phyloP scores from a whole-genome alignment of 2,329 filamentous ascomycete species.

The Cladorrhinum sp. region DNA sequence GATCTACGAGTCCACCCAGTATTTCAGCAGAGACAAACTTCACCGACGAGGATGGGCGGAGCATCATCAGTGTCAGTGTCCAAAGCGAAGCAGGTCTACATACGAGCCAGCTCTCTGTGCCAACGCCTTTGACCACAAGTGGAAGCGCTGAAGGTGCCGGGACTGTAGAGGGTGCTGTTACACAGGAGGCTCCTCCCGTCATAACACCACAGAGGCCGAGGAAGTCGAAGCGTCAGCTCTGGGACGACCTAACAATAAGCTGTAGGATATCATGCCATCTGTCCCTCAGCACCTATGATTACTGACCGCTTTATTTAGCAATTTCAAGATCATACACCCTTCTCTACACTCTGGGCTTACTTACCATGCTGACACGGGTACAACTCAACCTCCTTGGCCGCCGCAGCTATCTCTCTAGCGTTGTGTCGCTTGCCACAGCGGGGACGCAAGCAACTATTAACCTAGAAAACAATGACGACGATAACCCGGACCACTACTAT shows the following conservation, averaged over 20 bases:
- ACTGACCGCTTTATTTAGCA: conserved; percentile 50
- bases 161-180: conserved; percentile 21
- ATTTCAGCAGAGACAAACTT: conserved; percentile 64
- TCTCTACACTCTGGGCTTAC: conserved; percentile 83
- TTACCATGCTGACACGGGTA: conserved; percentile 88
- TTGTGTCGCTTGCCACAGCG: conserved; percentile 83
- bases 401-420: conserved; percentile 91
- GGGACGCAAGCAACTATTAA: conserved; percentile 73
- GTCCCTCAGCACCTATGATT: neutral
- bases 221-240: conserved; percentile 88
- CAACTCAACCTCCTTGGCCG: conserved; percentile 96
- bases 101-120: conserved; percentile 69
- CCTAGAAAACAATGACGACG: conserved; percentile 90
- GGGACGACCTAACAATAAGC: conserved; percentile 96
- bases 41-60: conserved; percentile 79
- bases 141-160: conserved; percentile 25
- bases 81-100: conserved; percentile 82
- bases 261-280: conserved; percentile 56
- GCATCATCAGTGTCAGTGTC: conserved; percentile 60
- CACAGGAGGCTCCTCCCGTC: conserved; percentile 39
- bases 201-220: conserved; percentile 44
- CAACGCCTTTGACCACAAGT: conserved; percentile 45
- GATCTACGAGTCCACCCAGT: conserved; percentile 55
- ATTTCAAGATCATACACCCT: conserved; percentile 89
- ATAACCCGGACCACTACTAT: conserved; percentile 75